A percentile compares a stretch with the other conserved stretches of the same genome.
Conservation (phyloP, 2,329 filamentous ascomycete genomes). For the Zasmidium citrigriseum region DNA sequence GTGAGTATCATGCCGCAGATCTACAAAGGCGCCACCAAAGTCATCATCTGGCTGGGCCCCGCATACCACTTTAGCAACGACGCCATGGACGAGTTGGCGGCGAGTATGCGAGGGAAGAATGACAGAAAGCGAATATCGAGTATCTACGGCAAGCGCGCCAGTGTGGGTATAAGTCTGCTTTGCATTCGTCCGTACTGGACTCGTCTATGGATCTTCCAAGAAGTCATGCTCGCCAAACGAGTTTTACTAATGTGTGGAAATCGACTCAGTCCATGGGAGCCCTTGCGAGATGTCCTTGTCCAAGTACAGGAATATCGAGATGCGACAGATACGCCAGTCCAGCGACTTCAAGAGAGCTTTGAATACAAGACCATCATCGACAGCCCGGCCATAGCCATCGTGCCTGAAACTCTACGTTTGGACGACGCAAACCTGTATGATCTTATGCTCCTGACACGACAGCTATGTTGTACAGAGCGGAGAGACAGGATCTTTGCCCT, state of each 20-base stretch:
- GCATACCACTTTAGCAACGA: not conserved
- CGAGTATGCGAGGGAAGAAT: not conserved
- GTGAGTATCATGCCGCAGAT: not conserved
- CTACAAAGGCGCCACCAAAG: not conserved
- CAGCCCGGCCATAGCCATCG: not conserved
- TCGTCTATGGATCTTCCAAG: not conserved
- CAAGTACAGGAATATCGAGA: not conserved
- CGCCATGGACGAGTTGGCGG: not conserved
- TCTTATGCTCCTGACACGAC: not conserved
- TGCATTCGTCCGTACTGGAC: not conserved
- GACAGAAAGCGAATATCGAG: not conserved
- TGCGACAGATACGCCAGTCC: not conserved
- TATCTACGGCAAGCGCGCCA: not conserved
- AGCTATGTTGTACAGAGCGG: conserved; percentile 5
- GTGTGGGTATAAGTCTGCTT: not conserved
- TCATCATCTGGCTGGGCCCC: not conserved
- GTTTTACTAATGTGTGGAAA: not conserved
- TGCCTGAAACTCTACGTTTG: not conserved
- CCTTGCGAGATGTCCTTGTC: not conserved
- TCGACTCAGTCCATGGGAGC: not conserved
- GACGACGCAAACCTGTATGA: not conserved
- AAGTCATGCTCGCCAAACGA: not conserved
- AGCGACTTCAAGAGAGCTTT: not conserved
- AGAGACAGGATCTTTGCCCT: conserved; percentile 8
- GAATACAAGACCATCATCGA: not conserved